Conservation (phyloP, 345 rosid genomes). For the Dipteronia sinensis region DNA sequence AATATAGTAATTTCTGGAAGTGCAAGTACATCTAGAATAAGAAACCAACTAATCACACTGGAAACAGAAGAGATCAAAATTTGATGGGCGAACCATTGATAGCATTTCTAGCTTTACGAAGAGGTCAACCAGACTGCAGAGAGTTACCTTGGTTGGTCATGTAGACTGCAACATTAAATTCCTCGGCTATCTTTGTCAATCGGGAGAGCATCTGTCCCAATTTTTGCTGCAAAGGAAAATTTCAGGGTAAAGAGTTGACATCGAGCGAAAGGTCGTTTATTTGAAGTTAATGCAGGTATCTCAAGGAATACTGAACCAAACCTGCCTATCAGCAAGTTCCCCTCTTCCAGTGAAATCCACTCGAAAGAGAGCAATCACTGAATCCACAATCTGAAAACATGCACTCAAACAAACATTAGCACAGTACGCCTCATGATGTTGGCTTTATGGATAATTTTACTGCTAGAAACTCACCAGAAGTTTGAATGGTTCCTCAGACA, state of each 20-base stretch:
- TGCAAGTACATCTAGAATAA: neutral
- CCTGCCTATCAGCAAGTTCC: conserved; percentile 91
- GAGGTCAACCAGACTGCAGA: neutral
- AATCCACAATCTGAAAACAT: conserved; percentile 72
- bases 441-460: neutral
- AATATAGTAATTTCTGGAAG: neutral
- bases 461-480: conserved; percentile 53
- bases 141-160: conserved; percentile 87
- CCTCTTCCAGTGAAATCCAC: conserved; percentile 92
- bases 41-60: neutral
- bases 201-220: conserved; percentile 92
- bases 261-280: neutral
- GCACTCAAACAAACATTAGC: conserved; percentile 20
- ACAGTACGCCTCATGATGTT: neutral
- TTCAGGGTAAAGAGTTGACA: conserved; percentile 13
- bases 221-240: conserved; percentile 69
- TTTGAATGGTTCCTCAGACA: conserved; percentile 91
- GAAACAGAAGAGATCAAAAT: neutral
- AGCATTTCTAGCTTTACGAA: neutral
- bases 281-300: neutral
- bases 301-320: conserved; percentile 24
- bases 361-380: conserved; percentile 79
- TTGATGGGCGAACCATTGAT: neutral
- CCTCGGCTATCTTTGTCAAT: conserved; percentile 83
- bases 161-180: conserved; percentile 89